Evolutionary conservation across 2,329 filamentous ascomycete genomes (phyloP).

Genomic region (Phialemonium atrogriseum): DNA sequence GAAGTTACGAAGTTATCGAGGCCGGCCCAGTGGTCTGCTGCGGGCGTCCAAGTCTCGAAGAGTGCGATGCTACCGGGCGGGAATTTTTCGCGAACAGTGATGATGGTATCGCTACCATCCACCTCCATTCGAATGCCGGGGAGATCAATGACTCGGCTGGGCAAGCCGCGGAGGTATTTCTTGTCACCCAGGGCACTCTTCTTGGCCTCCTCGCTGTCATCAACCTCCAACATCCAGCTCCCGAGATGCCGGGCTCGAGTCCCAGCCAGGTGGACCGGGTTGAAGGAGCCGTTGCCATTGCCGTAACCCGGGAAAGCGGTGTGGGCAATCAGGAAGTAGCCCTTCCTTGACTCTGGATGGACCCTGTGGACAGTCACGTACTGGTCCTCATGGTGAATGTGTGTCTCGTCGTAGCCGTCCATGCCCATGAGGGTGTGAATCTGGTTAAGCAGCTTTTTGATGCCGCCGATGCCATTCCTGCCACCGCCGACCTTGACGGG

Average conservation of each 20-base stretch:
- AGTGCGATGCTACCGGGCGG: slow-evolving; percentile 90
- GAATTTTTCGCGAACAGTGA: slow-evolving; percentile 75
- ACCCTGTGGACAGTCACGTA: slow-evolving; percentile 95
- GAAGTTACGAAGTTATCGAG: slow-evolving; percentile 82
- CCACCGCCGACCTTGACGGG: slow-evolving; percentile 58
- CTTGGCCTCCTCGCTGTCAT: slow-evolving; percentile 63
- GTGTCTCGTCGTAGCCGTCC: slow-evolving; percentile 88
- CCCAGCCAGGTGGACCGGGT: slow-evolving; percentile 69
- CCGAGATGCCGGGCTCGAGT: slow-evolving; percentile 82
- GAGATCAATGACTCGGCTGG: slow-evolving; percentile 68
- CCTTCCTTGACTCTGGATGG: slow-evolving; percentile 84
- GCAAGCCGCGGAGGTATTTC: slow-evolving; percentile 69
- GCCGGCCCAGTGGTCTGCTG: slow-evolving; percentile 72
- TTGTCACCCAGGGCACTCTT: slow-evolving; percentile 59
- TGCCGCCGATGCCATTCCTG: slow-evolving; percentile 77
- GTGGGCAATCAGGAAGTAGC: slow-evolving; percentile 91
- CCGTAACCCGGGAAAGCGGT: slow-evolving; percentile 91
- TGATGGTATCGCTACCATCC: slow-evolving; percentile 66
- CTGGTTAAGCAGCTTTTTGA: slow-evolving; percentile 90
- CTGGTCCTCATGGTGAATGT: slow-evolving; percentile 92
- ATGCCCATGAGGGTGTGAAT: slow-evolving; percentile 95
- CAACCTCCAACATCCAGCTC: slow-evolving; percentile 87
- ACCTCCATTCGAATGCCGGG: slow-evolving; percentile 65
- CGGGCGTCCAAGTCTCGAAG: slow-evolving; percentile 93
- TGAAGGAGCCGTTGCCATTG: slow-evolving; percentile 72